phyloP scores from a whole-genome alignment of 1,139 yeast species.

The Scheffersomyces insectosa region DNA sequence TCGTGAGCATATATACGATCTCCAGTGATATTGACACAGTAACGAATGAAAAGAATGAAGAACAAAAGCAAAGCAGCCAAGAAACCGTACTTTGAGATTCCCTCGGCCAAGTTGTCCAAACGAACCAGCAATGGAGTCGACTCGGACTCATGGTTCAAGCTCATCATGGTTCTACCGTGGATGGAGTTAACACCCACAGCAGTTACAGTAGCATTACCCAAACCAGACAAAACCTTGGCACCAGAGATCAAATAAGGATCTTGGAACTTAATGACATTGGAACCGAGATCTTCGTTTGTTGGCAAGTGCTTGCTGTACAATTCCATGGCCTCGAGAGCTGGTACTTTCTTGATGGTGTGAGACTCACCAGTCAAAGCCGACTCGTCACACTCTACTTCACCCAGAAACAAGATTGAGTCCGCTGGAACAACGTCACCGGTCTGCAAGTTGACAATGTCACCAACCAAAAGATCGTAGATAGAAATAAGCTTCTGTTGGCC shows the following conservation, averaged over 20 bases:
- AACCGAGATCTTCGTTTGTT: constrained; percentile 53
- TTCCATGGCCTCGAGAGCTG: constrained; percentile 51
- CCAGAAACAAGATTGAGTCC: constrained; percentile 75
- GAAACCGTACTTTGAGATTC: constrained; percentile 91
- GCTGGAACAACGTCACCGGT: constrained; percentile 96
- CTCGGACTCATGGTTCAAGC: constrained; percentile 73
- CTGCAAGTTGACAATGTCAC: constrained; percentile 78
- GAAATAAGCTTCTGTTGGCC: constrained; percentile 71
- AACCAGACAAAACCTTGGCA: constrained; percentile 81
- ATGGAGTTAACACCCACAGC: constrained; percentile 89
- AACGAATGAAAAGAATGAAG: constrained; percentile 74
- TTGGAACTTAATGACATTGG: constrained; percentile 39
- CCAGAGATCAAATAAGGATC: constrained; percentile 92
- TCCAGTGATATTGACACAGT: constrained; percentile 64
- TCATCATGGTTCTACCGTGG: constrained; percentile 88
- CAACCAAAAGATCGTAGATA: constrained; percentile 77
- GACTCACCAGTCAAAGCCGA: constrained; percentile 94
- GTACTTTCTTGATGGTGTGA: constrained; percentile 67
- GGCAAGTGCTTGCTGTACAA: constrained; percentile 28
- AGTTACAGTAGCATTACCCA: constrained; percentile 83
- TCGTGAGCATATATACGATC: constrained; percentile 44
- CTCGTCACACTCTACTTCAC: constrained; percentile 88
- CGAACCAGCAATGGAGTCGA: constrained; percentile 88
- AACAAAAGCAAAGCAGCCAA: constrained; percentile 80
- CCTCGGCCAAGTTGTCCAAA: constrained; percentile 81